Evolutionary conservation across 495 filamentous ascomycete species (phyloP).

Genomic region (Penicillium simplicissimum): DNA sequence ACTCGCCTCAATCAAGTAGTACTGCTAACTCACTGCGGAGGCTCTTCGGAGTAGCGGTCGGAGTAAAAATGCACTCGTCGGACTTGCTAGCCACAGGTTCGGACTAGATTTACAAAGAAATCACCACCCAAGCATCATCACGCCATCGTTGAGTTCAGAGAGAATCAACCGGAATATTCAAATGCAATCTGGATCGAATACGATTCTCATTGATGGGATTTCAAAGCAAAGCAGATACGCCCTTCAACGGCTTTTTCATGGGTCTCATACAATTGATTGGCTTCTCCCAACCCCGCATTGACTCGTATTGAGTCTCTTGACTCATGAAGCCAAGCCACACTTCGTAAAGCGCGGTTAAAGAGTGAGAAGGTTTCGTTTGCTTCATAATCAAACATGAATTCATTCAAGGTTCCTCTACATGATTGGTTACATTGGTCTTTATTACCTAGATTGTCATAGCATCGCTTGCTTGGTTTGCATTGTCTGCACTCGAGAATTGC

Average conservation of each 20-base stretch:
- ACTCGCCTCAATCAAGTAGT: constrained; percentile 14
- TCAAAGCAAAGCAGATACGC: constrained; percentile 3
- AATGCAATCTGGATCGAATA: not conserved
- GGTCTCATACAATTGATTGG: not conserved
- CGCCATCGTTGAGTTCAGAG: constrained; percentile 3
- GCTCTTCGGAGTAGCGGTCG: constrained; percentile 12
- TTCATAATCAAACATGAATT: constrained; percentile 2
- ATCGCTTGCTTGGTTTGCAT: not conserved
- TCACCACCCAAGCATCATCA: constrained; percentile 1
- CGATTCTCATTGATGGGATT: not conserved
- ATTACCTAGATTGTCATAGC: not conserved
- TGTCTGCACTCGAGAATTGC: not conserved
- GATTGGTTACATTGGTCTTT: not conserved
- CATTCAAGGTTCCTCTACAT: not conserved
- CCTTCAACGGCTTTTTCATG: not conserved
- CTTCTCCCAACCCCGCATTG: not conserved
- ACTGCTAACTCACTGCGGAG: constrained; percentile 2
- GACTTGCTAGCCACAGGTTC: not conserved
- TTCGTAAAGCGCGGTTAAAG: constrained; percentile 8
- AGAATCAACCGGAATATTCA: not conserved
- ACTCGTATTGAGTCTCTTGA: constrained; percentile 10
- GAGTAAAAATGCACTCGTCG: constrained; percentile 4
- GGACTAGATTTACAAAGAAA: not conserved
- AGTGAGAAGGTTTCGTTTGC: not conserved
- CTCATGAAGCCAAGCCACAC: constrained; percentile 13